Evolutionary conservation across 257 asterid genomes (phyloP).

Genomic region (Cinchona pubescens): DNA sequence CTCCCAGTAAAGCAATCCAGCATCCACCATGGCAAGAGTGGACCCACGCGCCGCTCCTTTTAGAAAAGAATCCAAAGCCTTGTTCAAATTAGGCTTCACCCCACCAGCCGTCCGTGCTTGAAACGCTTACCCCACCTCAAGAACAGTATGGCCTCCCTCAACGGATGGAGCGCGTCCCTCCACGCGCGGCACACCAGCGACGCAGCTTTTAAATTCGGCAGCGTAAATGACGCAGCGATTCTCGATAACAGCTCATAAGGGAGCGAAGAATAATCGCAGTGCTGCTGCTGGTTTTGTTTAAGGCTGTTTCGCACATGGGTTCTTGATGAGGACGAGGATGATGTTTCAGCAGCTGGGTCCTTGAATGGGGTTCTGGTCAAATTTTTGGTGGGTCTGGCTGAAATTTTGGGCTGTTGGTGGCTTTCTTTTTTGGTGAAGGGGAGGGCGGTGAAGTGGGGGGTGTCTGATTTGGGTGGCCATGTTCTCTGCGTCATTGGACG

Average conservation of each 20-base stretch:
- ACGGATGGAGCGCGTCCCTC: constrained; percentile 76
- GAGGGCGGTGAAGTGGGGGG: constrained; percentile 36
- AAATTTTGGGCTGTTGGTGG: constrained; percentile 20
- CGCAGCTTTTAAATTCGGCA: constrained; percentile 56
- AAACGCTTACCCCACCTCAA: constrained; percentile 60
- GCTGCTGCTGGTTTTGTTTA: background rate
- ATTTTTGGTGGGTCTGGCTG: constrained; percentile 7
- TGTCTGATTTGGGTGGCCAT: constrained; percentile 43
- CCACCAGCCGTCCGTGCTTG: constrained; percentile 80
- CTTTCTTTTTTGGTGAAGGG: constrained; percentile 27
- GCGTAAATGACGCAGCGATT: constrained; percentile 54
- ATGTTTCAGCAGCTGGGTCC: background rate
- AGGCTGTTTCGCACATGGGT: background rate
- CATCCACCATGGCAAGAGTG: constrained; percentile 80
- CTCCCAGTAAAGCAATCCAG: constrained; percentile 76
- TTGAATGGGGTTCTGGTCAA: background rate
- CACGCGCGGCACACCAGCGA: constrained; percentile 78
- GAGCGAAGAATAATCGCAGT: constrained; percentile 47
- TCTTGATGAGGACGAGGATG: constrained; percentile 14
- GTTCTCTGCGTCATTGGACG: constrained; percentile 37
- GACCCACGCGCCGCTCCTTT: constrained; percentile 90
- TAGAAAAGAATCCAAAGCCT: constrained; percentile 65
- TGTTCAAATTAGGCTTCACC: constrained; percentile 38
- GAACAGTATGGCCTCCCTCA: constrained; percentile 63
- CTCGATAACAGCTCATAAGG: constrained; percentile 55